Evolutionary conservation across 106 monocot genomes (phyloP), one percentile per base, ranked within the genome.

Genomic region (Agapanthus africanus): DNA sequence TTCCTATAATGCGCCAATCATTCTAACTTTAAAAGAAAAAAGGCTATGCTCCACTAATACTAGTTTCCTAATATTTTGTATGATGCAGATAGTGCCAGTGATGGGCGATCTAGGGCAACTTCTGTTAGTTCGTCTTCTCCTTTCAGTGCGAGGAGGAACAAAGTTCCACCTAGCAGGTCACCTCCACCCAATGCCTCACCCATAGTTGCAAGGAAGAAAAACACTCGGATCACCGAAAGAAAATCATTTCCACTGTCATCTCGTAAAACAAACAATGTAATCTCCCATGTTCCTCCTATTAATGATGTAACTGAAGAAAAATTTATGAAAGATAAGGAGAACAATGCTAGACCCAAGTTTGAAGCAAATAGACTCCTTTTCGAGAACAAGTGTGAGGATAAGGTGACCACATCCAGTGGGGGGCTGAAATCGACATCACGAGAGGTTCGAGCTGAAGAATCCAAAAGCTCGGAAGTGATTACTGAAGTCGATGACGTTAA

Each of bases 101-200:
- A 74, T 47, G 71, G 70, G 28, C 70, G 71, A 28, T 59, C 42
- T 23, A 37, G 75, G 6, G 6, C 34, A 9, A 68, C 68, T 63
- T 81, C 81, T 0, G 78, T 73, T 18, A 59, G 38, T 39, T 81
- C 80, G 51, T 33, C 70, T 32, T 79, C 90, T 61, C 77, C 81
- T 33, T 62, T 47, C 6, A 40, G 38, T 16, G 34, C 68, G 39
- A 78, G 35, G 59, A 94, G 73, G 74, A 79, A 68, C 21, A 79
- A 69, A 38, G 25, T 73, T 6, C 37, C 82, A 39, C 27, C 54
- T 4, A 88, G 81, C 66, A 80, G 86, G 73, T 87, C 84, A 13
- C 86, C 91, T 69, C 83, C 85, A 0, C 77, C 81, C 34, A 73
- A 65, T 70, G 82, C 80, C 27, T 72, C 84, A 14, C 78, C 80